phyloP scores from a whole-genome alignment of 1,139 yeast genomes.

The Blastobotrys persicus region DNA sequence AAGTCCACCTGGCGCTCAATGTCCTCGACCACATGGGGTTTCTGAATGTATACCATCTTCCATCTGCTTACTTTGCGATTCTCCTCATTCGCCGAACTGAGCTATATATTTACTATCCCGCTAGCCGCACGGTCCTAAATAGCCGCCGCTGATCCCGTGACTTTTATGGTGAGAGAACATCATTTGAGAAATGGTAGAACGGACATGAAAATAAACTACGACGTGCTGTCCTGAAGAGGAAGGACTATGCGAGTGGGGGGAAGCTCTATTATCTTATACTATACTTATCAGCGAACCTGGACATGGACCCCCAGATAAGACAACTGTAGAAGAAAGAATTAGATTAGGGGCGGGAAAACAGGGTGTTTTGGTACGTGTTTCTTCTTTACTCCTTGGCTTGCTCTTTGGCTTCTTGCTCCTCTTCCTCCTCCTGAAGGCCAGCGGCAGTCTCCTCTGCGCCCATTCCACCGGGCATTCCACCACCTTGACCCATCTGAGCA shows the following conservation, averaged over 20 bases:
- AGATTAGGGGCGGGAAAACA: background rate
- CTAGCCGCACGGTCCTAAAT: too few species aligned
- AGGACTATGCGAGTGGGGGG: background rate
- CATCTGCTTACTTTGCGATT: background rate
- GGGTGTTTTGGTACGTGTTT: too few species aligned
- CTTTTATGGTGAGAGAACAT: too few species aligned
- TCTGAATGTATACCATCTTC: slow-evolving; percentile 13
- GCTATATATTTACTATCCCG: too few species aligned
- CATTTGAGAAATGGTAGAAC: too few species aligned
- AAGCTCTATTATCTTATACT: too few species aligned
- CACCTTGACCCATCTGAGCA: slow-evolving; percentile 5
- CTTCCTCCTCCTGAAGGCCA: slow-evolving; percentile 24
- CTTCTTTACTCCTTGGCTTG: slow-evolving; percentile 23
- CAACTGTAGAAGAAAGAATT: background rate
- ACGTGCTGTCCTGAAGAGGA: background rate
- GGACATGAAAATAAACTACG: too few species aligned
- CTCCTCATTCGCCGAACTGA: too few species aligned
- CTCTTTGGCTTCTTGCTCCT: slow-evolving; percentile 25
- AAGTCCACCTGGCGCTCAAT: slow-evolving; percentile 6
- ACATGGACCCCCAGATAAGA: background rate
- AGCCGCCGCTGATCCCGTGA: too few species aligned
- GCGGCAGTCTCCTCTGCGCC: slow-evolving; percentile 7
- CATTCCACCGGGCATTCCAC: slow-evolving; percentile 6
- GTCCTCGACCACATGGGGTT: slow-evolving; percentile 7
- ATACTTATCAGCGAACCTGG: too few species aligned